These are phyloP conservation scores for Daldinia sp. DNA, from an alignment of 2,329 filamentous ascomycete species.

Conservation along the genomic window DNA sequence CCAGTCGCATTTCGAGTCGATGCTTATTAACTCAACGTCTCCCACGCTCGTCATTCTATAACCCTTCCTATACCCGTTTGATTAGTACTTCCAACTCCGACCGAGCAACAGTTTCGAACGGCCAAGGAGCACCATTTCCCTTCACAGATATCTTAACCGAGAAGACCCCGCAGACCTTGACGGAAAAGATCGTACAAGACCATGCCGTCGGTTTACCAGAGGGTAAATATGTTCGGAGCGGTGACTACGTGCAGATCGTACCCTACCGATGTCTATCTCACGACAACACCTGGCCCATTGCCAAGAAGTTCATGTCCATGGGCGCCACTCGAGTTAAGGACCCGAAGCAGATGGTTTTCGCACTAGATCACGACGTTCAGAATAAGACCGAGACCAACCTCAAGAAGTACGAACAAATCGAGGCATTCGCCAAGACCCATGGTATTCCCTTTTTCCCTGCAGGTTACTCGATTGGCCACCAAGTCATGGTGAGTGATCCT, in stretches of 20 bases:
- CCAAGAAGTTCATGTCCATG: constrained; percentile 81
- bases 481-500: constrained; percentile 48
- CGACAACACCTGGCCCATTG: constrained; percentile 76
- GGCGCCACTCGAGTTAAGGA: constrained; percentile 78
- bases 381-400: constrained; percentile 75
- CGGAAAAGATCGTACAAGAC: constrained; percentile 90
- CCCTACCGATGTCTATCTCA: constrained; percentile 77
- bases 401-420: constrained; percentile 84
- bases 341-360: constrained; percentile 79
- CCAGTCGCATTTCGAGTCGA: no score
- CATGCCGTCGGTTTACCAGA: constrained; percentile 78
- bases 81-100: no score
- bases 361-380: constrained; percentile 59
- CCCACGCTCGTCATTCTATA: no score
- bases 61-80: no score
- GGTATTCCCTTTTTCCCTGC: constrained; percentile 78
- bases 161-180: constrained; percentile 76
- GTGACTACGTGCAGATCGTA: constrained; percentile 83
- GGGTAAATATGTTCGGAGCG: constrained; percentile 77
- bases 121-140: no score
- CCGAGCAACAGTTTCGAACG: no score
- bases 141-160: no score
- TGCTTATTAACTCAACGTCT: no score
- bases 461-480: constrained; percentile 18
- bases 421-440: constrained; percentile 81